These are phyloP conservation scores for Beauveria caledonica DNA, from an alignment of 2,329 filamentous ascomycete species.

Conservation along the genomic window DNA sequence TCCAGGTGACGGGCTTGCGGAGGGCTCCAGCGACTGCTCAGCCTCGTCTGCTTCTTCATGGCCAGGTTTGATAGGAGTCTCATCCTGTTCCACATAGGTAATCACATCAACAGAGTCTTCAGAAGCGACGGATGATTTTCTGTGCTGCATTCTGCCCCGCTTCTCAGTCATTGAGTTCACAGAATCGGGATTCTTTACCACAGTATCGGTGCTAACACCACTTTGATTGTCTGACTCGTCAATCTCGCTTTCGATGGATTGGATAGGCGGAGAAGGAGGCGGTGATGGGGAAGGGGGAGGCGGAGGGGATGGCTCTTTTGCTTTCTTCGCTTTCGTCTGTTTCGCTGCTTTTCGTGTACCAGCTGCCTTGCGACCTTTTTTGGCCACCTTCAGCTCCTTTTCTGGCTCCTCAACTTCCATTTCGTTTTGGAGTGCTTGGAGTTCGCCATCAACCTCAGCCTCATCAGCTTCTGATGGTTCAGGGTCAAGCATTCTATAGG, in stretches of 20 bases:
- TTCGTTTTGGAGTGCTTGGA: slow-evolving; percentile 40
- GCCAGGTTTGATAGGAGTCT: slow-evolving; percentile 20
- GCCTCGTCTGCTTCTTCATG: slow-evolving; percentile 8
- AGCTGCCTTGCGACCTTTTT: slow-evolving; percentile 45
- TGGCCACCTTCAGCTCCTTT: slow-evolving; percentile 36
- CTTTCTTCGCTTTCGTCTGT: slow-evolving; percentile 34
- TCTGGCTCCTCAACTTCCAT: slow-evolving; percentile 32
- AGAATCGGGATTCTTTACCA: slow-evolving; percentile 24
- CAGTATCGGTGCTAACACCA: slow-evolving; percentile 33
- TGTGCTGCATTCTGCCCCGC: background rate
- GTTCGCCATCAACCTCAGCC: slow-evolving; percentile 41
- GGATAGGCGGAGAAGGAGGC: slow-evolving; percentile 13
- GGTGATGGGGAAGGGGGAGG: slow-evolving; percentile 18
- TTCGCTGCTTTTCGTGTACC: slow-evolving; percentile 45
- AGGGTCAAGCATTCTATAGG: slow-evolving; percentile 47
- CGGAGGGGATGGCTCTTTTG: slow-evolving; percentile 26
- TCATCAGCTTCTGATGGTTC: slow-evolving; percentile 37
- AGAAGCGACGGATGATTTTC: background rate
- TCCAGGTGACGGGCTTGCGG: slow-evolving; percentile 11
- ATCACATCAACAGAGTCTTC: slow-evolving; percentile 9
- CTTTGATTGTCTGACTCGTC: slow-evolving; percentile 28
- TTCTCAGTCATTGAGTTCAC: background rate
- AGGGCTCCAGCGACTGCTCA: slow-evolving; percentile 11
- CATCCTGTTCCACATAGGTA: slow-evolving; percentile 7
- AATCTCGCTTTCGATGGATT: slow-evolving; percentile 4